phyloP scores from a whole-genome alignment of 2,329 filamentous ascomycete genomes.

The Chaetomiaceae sp. region DNA sequence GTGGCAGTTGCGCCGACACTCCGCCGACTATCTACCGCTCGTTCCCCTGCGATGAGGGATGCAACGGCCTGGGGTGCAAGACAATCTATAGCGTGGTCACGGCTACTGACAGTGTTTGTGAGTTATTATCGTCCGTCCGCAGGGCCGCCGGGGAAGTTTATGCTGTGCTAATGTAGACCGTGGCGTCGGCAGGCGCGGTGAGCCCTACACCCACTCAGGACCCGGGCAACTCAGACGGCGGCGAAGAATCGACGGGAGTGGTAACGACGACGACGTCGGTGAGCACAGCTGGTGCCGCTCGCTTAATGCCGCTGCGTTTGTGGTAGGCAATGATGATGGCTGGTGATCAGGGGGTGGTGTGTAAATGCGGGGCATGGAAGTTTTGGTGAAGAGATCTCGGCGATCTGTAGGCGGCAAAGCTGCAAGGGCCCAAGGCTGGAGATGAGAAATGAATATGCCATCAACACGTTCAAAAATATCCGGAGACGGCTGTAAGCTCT shows the following conservation, averaged over 20 bases:
- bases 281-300: slow-evolving; percentile 6
- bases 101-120: slow-evolving; percentile 5
- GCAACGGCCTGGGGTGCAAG: slow-evolving; percentile 20
- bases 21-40: slow-evolving; percentile 19
- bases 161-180: background rate
- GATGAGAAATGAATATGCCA: too few species aligned
- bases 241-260: background rate
- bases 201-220: background rate
- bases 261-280: background rate
- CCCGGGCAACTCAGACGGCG: background rate
- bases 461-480: too few species aligned
- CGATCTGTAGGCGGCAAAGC: too few species aligned
- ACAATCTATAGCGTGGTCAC: slow-evolving; percentile 20
- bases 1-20: slow-evolving; percentile 15
- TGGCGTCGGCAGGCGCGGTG: background rate
- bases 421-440: too few species aligned
- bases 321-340: background rate
- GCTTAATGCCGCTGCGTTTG: slow-evolving; percentile 1
- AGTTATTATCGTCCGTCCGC: background rate
- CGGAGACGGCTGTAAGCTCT: too few species aligned
- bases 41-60: slow-evolving; percentile 21
- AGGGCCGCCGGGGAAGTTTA: background rate
- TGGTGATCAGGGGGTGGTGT: too few species aligned
- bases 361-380: background rate
- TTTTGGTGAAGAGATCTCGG: too few species aligned